Base-by-base conservation (phyloP, 192 early-diverging fungal species). In the Coemansia sp. region DNA sequence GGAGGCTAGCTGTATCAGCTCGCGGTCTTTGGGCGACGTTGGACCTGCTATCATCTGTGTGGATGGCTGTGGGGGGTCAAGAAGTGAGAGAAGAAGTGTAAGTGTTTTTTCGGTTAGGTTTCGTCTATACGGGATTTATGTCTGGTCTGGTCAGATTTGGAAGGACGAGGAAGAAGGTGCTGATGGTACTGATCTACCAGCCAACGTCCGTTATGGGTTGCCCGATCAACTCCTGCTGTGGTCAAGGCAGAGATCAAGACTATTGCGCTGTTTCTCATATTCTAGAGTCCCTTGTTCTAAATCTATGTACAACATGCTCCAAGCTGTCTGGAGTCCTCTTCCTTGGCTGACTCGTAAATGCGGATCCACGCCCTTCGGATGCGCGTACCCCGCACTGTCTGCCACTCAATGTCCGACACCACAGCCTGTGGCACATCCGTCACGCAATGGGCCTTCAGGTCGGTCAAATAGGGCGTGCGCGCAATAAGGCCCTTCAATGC, bases 281-380 rank as follows among this genome's bases (percentile, higher is more conserved):
- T 32, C 32, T 32, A 32, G 32, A 32, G 32, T 4, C 32, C 0
- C n/a, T 6, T 47, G 11, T 47, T 47, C 6, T 4, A 3, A 15
- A 47, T 47, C n/a, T 47, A n/a, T 47, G 5, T 47, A 47, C n/a
- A 47, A 47, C n/a, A 47, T 11, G 6, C 46, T 47, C 11, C 12
- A 15, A 47, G 46, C 1, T 32, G 46, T 47, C n/a, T 47, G n/a
- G 11, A 6, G 5, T 47, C 1, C 46, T 15, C n/a, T 3, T 47
- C 3, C 12, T n/a, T n/a, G 1, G 46, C 46, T n/a, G 3, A 47
- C 46, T 15, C 11, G 46, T 6, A 3, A 2, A 47, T n/a, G n/a
- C 13, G 57, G 12, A 59, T 59, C 57, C 57, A 59, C 8, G 39
- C 39, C 16, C 15, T 59, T 11, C 57, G 57, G 5, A 59, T 41